Percentiles rank a stretch among this genome's conserved stretches.
Evolutionary conservation across 768 basidiomycete species (phyloP).

Genomic region (Gymnopilus dilepis): DNA sequence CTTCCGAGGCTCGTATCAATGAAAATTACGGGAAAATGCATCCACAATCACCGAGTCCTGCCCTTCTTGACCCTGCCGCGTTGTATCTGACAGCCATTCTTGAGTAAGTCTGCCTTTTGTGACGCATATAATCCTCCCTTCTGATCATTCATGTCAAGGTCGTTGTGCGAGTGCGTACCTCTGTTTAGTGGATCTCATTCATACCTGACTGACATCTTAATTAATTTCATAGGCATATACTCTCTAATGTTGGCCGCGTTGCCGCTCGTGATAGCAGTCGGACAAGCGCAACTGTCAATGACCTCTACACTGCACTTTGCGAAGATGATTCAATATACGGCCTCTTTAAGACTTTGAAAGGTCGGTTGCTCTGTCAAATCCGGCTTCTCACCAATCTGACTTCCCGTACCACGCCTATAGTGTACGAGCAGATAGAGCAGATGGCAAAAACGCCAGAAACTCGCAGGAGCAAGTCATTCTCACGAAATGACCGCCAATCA

Average conservation of each 20-base stretch:
- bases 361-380: conserved; percentile 45
- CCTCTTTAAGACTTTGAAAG: conserved; percentile 86
- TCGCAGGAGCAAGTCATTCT: conserved; percentile 73
- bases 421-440: conserved; percentile 79
- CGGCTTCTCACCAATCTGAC: conserved; percentile 20
- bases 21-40: conserved; percentile 63
- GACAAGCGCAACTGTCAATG: conserved; percentile 73
- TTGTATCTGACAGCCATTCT: conserved; percentile 92
- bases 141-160: conserved; percentile 50
- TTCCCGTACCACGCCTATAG: conserved; percentile 42
- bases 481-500: conserved; percentile 55
- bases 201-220: conserved; percentile 14
- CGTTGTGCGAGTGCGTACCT: conserved; percentile 82
- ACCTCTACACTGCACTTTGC: conserved; percentile 86
- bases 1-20: conserved; percentile 64
- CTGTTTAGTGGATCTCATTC: conserved; percentile 11
- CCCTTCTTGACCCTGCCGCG: conserved; percentile 79
- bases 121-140: conserved; percentile 22
- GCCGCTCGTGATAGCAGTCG: conserved; percentile 86
- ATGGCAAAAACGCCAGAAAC: conserved; percentile 62
- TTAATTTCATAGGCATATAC: conserved; percentile 65
- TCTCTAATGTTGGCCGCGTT: conserved; percentile 84
- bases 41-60: conserved; percentile 53
- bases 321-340: conserved; percentile 90
- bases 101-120: conserved; percentile 66